phyloP scores from a whole-genome alignment of 306 rosid species.

The Bauhinia variegata region DNA sequence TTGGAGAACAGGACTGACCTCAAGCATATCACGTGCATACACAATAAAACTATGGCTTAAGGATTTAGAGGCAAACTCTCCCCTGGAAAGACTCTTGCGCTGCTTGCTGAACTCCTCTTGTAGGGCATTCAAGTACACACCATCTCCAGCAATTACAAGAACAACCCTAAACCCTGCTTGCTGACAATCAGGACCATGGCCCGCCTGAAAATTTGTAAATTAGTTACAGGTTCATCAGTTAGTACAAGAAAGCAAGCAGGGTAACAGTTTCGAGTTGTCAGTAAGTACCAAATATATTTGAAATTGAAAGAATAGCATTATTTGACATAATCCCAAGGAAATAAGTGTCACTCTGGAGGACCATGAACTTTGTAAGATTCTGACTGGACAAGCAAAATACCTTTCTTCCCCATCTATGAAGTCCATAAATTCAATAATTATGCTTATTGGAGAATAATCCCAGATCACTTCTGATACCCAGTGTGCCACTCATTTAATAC shows the following conservation, averaged over 20 bases:
- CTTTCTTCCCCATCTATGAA: no score
- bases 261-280: background rate
- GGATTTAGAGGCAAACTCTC: constrained; percentile 84
- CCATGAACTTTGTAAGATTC: no score
- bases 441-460: no score
- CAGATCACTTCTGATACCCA: no score
- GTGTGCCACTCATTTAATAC: no score
- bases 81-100: constrained; percentile 92
- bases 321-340: no score
- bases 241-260: constrained; percentile 12
- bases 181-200: constrained; percentile 99
- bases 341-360: no score
- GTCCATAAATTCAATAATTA: no score
- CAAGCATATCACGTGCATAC: constrained; percentile 83
- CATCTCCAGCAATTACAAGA: constrained; percentile 90
- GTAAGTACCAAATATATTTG: no score
- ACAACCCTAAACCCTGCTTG: no score
- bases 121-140: constrained; percentile 71
- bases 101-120: constrained; percentile 84
- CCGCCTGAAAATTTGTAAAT: constrained; percentile 71
- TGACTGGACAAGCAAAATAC: no score
- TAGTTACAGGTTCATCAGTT: constrained; percentile 28
- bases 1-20: constrained; percentile 59
- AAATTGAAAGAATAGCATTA: no score
- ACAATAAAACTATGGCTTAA: constrained; percentile 89